Evolutionary conservation across 2,329 filamentous ascomycete species (phyloP), one percentile per base, ranked within the genome.

Genomic region (Chaetoscypha palmicola): DNA sequence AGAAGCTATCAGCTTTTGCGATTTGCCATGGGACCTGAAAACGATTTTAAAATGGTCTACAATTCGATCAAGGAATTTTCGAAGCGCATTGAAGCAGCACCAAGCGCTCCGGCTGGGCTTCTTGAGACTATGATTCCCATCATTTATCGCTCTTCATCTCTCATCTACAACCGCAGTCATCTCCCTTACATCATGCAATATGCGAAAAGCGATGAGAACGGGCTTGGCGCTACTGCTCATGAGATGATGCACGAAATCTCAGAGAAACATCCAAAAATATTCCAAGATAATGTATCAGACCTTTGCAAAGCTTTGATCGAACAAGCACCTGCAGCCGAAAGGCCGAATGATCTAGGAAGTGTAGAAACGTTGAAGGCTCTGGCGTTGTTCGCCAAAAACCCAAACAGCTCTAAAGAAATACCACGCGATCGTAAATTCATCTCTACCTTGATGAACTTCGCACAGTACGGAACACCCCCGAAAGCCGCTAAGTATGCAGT

Each of bases 91-190:
- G 83, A 90, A 54, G 74, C 77, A 42, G 77, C 77, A 17, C 71
- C 81, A 35, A 73, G 75, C 42, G 65, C 77, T 50, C 63, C 69
- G n/a, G 57, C 65, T n/a, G 69, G 71, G 21, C 72, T 92, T 36
- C 68, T 94, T 3, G 87, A 94, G 26, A 94, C 88, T 0, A 63
- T 98, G 20, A 77, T 83, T 4, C 85, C 89, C 4, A 71, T 98
- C 12, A 69, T 97, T 3, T 95, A 94, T 61, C 81, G 88, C 33
- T 83, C 83, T 43, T 84, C 87, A 24, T 81, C 87, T 46, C 74
- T 98, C 51, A 77, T 95, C 53, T 96, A 94, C 68, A 98, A 96
- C 67, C 82, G 86, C 59, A 97, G 91, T 61, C 90, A 98, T 61
- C 81, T 98, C 14, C 81, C 90, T 2, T 81, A 87, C 0, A 91